phyloP scores from a whole-genome alignment of 306 rosid species.

The Rosa persica region DNA sequence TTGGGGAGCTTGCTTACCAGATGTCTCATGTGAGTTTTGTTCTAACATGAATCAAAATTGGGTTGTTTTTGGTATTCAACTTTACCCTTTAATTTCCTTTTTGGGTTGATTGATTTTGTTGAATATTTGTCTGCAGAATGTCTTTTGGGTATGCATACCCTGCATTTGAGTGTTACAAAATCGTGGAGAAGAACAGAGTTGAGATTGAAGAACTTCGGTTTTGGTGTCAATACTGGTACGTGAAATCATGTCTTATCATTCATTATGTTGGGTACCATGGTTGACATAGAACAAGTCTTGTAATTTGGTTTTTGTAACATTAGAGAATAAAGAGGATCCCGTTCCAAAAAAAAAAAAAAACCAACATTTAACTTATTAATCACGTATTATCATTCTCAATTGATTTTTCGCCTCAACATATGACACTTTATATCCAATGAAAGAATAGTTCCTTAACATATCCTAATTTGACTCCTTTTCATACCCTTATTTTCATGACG shows the following conservation, averaged over 20 bases:
- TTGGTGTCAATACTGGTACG: conserved; percentile 97
- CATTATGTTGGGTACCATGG: background rate
- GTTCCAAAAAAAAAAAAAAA: no score
- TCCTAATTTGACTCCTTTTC: no score
- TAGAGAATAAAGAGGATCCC: no score
- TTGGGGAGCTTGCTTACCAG: conserved; percentile 79
- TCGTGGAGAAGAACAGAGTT: conserved; percentile 64
- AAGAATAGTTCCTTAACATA: no score
- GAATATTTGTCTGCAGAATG: conserved; percentile 40
- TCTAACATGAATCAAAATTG: background rate
- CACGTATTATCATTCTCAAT: background rate
- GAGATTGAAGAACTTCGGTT: conserved; percentile 75
- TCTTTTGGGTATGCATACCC: conserved; percentile 89
- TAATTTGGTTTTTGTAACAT: background rate
- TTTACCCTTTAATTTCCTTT: background rate
- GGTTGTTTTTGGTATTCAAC: background rate
- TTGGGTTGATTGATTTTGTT: background rate
- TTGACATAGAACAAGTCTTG: background rate
- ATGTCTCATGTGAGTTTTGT: conserved; percentile 53
- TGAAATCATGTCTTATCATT: background rate
- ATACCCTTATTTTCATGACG: no score
- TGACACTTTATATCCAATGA: no score
- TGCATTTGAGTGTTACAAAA: conserved; percentile 79
- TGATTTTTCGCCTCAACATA: background rate
- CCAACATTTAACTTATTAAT: no score